Evolutionary conservation across 2,329 filamentous ascomycete species (phyloP).

Genomic region (Talaromyces piceae): DNA sequence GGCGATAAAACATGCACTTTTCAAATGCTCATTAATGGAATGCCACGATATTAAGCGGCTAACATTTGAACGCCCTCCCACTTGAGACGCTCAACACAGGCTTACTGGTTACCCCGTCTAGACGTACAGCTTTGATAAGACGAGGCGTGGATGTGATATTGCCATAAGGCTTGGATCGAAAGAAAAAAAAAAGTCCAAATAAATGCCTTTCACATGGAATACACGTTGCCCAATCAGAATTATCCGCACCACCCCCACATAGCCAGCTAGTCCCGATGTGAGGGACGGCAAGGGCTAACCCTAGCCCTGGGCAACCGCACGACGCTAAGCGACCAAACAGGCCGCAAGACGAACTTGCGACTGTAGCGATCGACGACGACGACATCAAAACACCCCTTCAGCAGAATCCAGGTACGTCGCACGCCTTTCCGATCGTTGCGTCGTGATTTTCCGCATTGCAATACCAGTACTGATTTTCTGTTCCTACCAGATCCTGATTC

Average conservation of each 20-base stretch:
- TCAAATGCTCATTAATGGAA: not conserved
- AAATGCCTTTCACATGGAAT: not conserved
- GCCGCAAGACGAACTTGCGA: conserved; percentile 11
- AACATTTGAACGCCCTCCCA: too few relatives aligned
- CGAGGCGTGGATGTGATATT: too few relatives aligned
- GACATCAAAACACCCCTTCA: conserved; percentile 37
- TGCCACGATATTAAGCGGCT: too few relatives aligned
- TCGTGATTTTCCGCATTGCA: not conserved
- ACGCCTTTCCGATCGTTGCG: conserved; percentile 4
- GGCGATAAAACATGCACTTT: too few relatives aligned
- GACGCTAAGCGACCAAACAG: conserved; percentile 34
- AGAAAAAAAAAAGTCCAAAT: not conserved
- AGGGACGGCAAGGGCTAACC: conserved; percentile 24
- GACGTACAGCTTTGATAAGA: too few relatives aligned
- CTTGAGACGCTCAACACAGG: too few relatives aligned
- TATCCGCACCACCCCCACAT: not conserved
- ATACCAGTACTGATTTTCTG: conserved; percentile 19
- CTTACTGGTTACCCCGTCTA: too few relatives aligned
- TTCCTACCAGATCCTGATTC: conserved; percentile 39
- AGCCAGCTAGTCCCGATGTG: not conserved
- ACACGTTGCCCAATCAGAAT: not conserved
- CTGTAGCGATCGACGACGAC: conserved; percentile 26
- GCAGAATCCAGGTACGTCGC: conserved; percentile 26
- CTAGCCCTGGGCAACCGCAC: conserved; percentile 32
- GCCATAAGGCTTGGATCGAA: too few relatives aligned